phyloP scores from a whole-genome alignment of 2,329 filamentous ascomycete species.

The Hymenoscyphus albidus region DNA sequence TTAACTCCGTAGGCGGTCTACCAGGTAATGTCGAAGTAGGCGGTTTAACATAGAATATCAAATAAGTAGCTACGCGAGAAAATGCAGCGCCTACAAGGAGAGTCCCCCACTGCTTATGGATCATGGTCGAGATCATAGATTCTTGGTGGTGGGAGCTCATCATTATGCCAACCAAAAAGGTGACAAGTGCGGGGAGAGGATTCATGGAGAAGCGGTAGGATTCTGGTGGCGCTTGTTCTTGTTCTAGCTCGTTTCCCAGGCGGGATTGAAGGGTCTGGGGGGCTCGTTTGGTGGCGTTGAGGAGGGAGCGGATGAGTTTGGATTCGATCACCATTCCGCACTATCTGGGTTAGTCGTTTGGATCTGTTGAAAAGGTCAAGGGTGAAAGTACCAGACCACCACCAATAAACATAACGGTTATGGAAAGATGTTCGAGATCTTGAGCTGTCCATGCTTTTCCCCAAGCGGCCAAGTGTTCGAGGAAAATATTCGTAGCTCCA shows the following conservation, averaged over 20 bases:
- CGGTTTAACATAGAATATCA: constrained; percentile 74
- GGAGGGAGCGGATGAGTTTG: constrained; percentile 59
- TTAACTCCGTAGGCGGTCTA: constrained; percentile 84
- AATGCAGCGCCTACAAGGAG: constrained; percentile 78
- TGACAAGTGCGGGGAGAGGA: constrained; percentile 81
- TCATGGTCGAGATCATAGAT: constrained; percentile 82
- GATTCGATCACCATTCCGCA: constrained; percentile 86
- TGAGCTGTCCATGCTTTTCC: constrained; percentile 68
- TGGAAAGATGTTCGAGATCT: constrained; percentile 88
- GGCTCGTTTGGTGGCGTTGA: constrained; percentile 47
- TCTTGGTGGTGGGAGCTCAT: constrained; percentile 81
- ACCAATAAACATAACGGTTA: constrained; percentile 89
- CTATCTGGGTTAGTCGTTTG: constrained; percentile 36
- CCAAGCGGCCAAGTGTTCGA: constrained; percentile 78
- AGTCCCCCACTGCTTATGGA: constrained; percentile 91
- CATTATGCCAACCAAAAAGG: constrained; percentile 85
- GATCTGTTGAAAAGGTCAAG: constrained; percentile 12
- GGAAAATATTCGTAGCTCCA: constrained; percentile 83
- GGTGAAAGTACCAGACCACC: constrained; percentile 68
- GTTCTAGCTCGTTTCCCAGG: constrained; percentile 39
- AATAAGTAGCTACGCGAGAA: constrained; percentile 73
- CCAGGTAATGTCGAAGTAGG: constrained; percentile 77
- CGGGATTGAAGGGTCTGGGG: constrained; percentile 44
- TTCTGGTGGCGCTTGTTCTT: constrained; percentile 54
- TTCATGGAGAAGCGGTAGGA: constrained; percentile 77